phyloP scores from a whole-genome alignment of 495 filamentous ascomycete genomes.

The Tuber melanosporum region DNA sequence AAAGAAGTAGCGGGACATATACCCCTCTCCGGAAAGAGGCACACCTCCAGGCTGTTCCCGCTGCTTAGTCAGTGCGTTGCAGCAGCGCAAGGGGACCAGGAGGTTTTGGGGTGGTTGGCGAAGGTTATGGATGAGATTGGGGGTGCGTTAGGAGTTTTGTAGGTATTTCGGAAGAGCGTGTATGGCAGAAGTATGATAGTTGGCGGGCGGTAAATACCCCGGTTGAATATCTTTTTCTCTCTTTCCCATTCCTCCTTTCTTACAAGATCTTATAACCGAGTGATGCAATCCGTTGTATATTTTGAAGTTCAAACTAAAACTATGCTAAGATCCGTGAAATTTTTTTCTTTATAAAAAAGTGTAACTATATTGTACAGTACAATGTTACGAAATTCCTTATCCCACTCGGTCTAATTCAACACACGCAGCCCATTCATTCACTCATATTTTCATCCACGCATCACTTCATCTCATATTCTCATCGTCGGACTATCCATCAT shows the following conservation, averaged over 20 bases:
- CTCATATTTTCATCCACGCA: background rate
- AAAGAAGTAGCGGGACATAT: slow-evolving; percentile 17
- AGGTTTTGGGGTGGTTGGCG: slow-evolving; percentile 53
- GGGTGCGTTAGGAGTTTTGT: slow-evolving; percentile 53
- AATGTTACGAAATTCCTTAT: background rate
- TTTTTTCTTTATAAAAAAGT: background rate
- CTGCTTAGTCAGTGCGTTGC: slow-evolving; percentile 64
- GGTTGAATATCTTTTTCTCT: background rate
- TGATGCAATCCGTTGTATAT: background rate
- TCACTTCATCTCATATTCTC: background rate
- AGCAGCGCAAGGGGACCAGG: slow-evolving; percentile 60
- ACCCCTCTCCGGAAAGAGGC: slow-evolving; percentile 49
- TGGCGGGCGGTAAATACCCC: background rate
- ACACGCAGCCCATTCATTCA: background rate
- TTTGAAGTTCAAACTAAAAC: background rate
- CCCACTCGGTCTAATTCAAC: background rate
- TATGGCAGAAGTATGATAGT: background rate
- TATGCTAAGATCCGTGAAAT: background rate
- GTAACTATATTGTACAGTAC: too few species aligned
- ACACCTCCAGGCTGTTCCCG: slow-evolving; percentile 75
- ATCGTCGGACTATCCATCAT: background rate
- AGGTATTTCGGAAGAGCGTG: background rate
- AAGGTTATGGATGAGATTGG: slow-evolving; percentile 62
- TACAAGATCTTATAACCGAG: background rate
- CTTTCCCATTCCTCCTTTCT: background rate